Evolutionary conservation across 108 stramenopile species (phyloP).

Genomic region (Conticribra guillardii): DNA sequence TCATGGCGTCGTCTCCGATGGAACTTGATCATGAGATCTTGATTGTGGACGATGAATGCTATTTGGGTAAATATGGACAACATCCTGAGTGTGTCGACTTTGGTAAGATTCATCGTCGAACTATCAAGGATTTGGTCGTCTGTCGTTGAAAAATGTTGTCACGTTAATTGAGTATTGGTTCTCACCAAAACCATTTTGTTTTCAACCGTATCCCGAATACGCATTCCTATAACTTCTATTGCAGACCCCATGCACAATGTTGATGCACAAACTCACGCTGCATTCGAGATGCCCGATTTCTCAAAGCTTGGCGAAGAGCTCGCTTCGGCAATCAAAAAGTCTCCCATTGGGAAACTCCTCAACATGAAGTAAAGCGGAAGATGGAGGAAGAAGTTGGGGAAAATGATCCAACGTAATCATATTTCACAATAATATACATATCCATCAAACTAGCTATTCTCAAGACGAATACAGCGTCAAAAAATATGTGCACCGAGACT

Average conservation of each 20-base stretch:
- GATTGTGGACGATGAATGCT: slow-evolving; percentile 22
- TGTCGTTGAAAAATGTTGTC: background rate
- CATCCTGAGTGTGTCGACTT: slow-evolving; percentile 17
- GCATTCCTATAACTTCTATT: no score
- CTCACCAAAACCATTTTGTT: no score
- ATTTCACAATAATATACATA: no score
- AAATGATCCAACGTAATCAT: background rate
- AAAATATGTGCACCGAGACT: no score
- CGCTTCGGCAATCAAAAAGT: background rate
- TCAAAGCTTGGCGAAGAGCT: slow-evolving; percentile 15
- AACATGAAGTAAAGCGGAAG: background rate
- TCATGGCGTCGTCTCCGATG: background rate
- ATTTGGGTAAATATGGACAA: slow-evolving; percentile 27
- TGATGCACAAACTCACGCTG: slow-evolving; percentile 1
- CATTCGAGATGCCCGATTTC: slow-evolving; percentile 20
- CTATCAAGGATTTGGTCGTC: background rate
- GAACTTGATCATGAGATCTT: slow-evolving; percentile 3
- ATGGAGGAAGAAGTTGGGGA: background rate
- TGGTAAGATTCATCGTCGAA: slow-evolving; percentile 1
- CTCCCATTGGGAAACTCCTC: background rate
- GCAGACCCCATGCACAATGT: slow-evolving; percentile 25
- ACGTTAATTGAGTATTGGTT: no score
- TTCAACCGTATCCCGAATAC: no score
- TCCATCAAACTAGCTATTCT: no score
- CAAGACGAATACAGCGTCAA: no score